Conservation (phyloP, 768 basidiomycete genomes). For the Amanita molliuscula region DNA sequence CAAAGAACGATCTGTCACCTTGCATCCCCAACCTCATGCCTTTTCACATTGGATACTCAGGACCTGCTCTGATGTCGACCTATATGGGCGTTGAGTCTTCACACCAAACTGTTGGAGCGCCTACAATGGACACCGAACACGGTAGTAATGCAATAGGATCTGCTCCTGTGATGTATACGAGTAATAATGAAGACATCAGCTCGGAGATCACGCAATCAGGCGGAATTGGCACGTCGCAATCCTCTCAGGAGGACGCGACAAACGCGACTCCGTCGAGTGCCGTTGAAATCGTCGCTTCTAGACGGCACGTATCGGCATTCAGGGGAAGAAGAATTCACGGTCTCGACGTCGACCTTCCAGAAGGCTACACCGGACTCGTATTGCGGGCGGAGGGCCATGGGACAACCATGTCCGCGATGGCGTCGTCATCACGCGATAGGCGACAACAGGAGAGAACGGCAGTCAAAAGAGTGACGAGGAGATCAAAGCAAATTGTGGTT, state of each 20-base stretch:
- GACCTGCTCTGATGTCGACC: slow-evolving; percentile 62
- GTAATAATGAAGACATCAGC: not conserved
- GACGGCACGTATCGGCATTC: slow-evolving; percentile 54
- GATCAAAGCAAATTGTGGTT: slow-evolving; percentile 14
- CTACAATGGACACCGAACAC: slow-evolving; percentile 5
- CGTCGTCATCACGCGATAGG: slow-evolving; percentile 3
- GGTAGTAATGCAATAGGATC: not conserved
- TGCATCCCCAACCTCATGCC: slow-evolving; percentile 72
- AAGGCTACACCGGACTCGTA: slow-evolving; percentile 60
- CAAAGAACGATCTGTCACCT: slow-evolving; percentile 16
- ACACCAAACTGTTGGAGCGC: slow-evolving; percentile 19
- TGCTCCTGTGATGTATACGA: not conserved
- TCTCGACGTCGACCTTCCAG: slow-evolving; percentile 45
- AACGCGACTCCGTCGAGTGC: not conserved
- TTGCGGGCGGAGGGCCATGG: slow-evolving; percentile 25
- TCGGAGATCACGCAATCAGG: not conserved
- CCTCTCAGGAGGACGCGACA: slow-evolving; percentile 3
- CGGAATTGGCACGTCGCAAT: not conserved
- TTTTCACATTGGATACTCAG: slow-evolving; percentile 64
- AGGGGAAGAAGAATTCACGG: slow-evolving; percentile 71
- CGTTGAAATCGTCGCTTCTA: slow-evolving; percentile 12
- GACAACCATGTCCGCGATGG: slow-evolving; percentile 5
- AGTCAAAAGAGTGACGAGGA: slow-evolving; percentile 16
- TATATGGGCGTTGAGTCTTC: slow-evolving; percentile 56
- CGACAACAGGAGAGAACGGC: not conserved